phyloP scores from a whole-genome alignment of 2,329 filamentous ascomycete species.

The Claviceps sorghi region DNA sequence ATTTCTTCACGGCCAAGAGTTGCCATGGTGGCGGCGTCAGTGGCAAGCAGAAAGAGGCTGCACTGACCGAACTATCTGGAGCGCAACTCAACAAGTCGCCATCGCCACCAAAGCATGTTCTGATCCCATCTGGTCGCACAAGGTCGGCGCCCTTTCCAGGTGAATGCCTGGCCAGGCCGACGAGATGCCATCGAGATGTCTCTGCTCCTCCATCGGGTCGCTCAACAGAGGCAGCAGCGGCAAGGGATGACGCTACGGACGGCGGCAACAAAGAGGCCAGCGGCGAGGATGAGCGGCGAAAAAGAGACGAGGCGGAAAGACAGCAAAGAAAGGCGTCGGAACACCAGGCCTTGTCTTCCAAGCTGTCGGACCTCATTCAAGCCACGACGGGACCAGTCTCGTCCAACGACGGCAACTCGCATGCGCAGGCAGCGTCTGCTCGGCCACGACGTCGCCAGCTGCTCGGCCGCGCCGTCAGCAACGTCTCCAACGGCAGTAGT shows the following conservation, averaged over 20 bases:
- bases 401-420: conserved; percentile 6
- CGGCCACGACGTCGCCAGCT: conserved; percentile 31
- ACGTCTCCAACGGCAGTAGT: conserved; percentile 37
- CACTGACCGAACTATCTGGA: conserved; percentile 27
- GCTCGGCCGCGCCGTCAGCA: conserved; percentile 44
- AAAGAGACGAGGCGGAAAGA: conserved; percentile 8
- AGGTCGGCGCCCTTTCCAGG: conserved; percentile 25
- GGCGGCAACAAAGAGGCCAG: background rate
- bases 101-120: conserved; percentile 16
- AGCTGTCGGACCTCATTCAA: conserved; percentile 29
- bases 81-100: conserved; percentile 28
- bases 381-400: background rate
- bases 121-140: conserved; percentile 9
- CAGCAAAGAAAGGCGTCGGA: conserved; percentile 21
- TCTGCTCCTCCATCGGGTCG: conserved; percentile 6
- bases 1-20: conserved; percentile 28
- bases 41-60: conserved; percentile 15
- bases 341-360: conserved; percentile 26
- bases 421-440: conserved; percentile 5
- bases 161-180: conserved; percentile 3
- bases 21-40: conserved; percentile 17
- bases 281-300: conserved; percentile 5
- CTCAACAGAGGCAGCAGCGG: background rate
- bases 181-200: background rate
- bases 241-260: background rate